Evolutionary conservation across 2,329 filamentous ascomycete species (phyloP).

Genomic region (Colletotrichum sp.): DNA sequence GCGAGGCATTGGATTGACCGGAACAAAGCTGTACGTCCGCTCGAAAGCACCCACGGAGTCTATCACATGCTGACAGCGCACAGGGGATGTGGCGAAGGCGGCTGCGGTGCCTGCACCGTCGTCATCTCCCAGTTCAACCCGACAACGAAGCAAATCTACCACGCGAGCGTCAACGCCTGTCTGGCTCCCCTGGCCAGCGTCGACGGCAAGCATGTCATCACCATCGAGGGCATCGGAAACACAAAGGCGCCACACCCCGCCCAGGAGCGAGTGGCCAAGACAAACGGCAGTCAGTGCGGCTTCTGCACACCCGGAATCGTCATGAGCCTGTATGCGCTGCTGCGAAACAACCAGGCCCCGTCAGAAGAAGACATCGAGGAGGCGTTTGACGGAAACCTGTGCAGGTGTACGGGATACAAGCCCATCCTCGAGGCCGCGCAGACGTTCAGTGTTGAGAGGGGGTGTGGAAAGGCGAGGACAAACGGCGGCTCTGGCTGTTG

Average conservation of each 20-base stretch:
- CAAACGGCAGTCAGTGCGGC: constrained; percentile 89
- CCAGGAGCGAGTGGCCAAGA: constrained; percentile 89
- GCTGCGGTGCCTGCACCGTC: constrained; percentile 95
- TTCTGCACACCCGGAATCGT: constrained; percentile 99
- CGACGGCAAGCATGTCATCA: constrained; percentile 98
- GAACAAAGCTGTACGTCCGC: constrained; percentile 77
- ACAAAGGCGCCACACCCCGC: constrained; percentile 85
- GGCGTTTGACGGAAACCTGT: constrained; percentile 95
- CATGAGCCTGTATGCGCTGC: constrained; percentile 93
- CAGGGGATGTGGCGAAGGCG: constrained; percentile 90
- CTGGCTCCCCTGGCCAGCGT: constrained; percentile 90
- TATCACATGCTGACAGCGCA: background rate
- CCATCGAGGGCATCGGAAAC: constrained; percentile 93
- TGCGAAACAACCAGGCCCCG: constrained; percentile 82
- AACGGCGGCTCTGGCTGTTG: constrained; percentile 69
- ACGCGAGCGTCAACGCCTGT: constrained; percentile 96
- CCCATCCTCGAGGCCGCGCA: constrained; percentile 94
- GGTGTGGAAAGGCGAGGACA: constrained; percentile 53
- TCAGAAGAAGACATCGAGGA: constrained; percentile 88
- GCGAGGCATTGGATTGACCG: constrained; percentile 89
- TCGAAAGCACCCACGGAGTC: background rate
- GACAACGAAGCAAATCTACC: constrained; percentile 90
- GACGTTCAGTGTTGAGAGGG: constrained; percentile 71
- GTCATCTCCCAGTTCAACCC: constrained; percentile 94
- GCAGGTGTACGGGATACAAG: constrained; percentile 92